Evolutionary conservation across 108 stramenopile genomes (phyloP), one percentile per base, ranked within the genome.

Genomic region (Nitzschia inconspicua): DNA sequence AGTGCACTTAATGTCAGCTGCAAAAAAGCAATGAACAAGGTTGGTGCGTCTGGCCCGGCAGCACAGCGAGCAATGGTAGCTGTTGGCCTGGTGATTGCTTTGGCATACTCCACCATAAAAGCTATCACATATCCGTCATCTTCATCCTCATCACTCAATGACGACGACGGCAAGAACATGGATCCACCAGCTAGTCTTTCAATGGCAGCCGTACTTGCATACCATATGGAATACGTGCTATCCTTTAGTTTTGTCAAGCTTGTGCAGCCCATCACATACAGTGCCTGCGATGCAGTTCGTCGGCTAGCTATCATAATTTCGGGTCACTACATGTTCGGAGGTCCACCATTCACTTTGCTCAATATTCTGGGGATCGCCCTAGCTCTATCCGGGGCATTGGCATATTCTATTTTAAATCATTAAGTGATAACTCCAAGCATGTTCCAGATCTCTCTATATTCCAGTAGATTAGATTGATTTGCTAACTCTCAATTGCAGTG

Each of bases 141-240:
- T 10, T 2, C 36, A 25, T 13, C 56, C 28, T n/a, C n/a, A n/a
- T n/a, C n/a, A n/a, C n/a, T n/a, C n/a, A 47, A 50, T 28, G 16
- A 29, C 13, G 22, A 61, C 20, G 20, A 44, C 32, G 23, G 43
- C 9, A 10, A 22, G 26, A 25, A 58, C 13, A 18, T 4, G 22
- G 26, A 19, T 7, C 81, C 81, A 39, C 87, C 87, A 7, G 5
- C 60, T n/a, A 79, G 70, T 79, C 63, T 89, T 42, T 52, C 77
- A 35, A 47, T 39, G 16, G 51, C 68, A 47, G 88, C 88, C 9
- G 70, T 78, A 7, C 39, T 73, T 13, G 74, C 83, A 19, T 89
- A 89, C 60, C 88, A 89, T 61, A 47, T 83, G 50, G 88, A 88
- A 44, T 88, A 88, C 52, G 74, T 83, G 5, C 47, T 88, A 8